phyloP scores from a whole-genome alignment of 805 yeast species.

The Lachancea fermentati region DNA sequence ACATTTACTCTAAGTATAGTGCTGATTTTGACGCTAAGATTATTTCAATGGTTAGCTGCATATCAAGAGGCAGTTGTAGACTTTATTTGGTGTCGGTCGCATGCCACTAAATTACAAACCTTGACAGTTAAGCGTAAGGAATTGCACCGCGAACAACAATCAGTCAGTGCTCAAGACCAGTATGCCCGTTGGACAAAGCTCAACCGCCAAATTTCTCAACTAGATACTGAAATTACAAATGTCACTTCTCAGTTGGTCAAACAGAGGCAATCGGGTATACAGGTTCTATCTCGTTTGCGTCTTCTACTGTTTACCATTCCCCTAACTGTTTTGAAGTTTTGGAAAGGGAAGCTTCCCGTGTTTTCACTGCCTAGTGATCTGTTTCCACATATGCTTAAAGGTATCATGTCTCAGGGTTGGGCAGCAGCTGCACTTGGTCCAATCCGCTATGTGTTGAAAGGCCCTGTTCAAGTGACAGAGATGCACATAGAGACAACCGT shows the following conservation, averaged over 20 bases:
- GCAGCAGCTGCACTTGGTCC: conserved; percentile 26
- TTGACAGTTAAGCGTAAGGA: conserved; percentile 41
- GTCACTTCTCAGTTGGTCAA: conserved; percentile 35
- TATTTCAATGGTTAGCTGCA: conserved; percentile 20
- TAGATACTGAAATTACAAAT: conserved; percentile 46
- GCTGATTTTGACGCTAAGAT: conserved; percentile 18
- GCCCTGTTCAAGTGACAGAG: conserved; percentile 4
- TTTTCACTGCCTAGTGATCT: conserved; percentile 24
- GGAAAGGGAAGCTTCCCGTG: conserved; percentile 31
- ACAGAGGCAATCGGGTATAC: conserved; percentile 8
- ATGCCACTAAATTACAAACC: conserved; percentile 27
- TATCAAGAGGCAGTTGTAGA: conserved; percentile 21
- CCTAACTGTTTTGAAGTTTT: conserved; percentile 26
- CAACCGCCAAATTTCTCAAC: conserved; percentile 61
- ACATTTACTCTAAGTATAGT: conserved; percentile 8
- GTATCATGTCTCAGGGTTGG: conserved; percentile 32
- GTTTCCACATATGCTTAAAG: conserved; percentile 29
- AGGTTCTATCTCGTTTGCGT: conserved; percentile 17
- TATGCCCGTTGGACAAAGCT: conserved; percentile 95
- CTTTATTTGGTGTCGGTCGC: conserved; percentile 12
- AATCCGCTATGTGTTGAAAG: conserved; percentile 12
- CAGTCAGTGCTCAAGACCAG: conserved; percentile 82
- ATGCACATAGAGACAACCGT: conserved; percentile 20
- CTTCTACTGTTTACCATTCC: conserved; percentile 29
- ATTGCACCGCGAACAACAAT: conserved; percentile 47